These are phyloP conservation scores for Chamaecrista fasciculata DNA, from an alignment of 306 rosid species.

Conservation along the genomic window DNA sequence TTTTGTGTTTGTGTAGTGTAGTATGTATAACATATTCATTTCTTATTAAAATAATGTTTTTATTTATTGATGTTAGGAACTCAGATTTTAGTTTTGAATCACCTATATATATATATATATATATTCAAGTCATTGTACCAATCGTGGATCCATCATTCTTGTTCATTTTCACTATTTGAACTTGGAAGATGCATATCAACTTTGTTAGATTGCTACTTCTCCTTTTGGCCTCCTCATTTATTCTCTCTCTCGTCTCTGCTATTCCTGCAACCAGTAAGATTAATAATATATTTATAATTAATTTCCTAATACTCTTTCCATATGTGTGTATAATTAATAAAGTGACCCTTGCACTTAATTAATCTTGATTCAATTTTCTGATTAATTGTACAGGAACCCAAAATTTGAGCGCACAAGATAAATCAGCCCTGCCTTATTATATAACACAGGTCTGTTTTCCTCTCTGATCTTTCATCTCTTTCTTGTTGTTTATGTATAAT, in stretches of 20 bases:
- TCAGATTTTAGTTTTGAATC: too few species aligned
- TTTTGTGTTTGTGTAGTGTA: constrained; percentile 5
- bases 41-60: too few species aligned
- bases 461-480: background rate
- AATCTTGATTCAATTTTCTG: too few species aligned
- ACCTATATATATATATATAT: too few species aligned
- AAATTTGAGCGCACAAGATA: constrained; percentile 13
- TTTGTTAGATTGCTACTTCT: constrained; percentile 16
- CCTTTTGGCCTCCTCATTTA: constrained; percentile 29
- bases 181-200: constrained; percentile 10
- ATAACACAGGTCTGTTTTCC: constrained; percentile 21
- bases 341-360: too few species aligned
- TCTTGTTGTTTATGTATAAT: background rate
- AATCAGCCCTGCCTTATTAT: constrained; percentile 20
- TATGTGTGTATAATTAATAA: background rate
- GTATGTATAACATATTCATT: background rate
- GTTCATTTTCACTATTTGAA: constrained; percentile 4
- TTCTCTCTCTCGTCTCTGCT: constrained; percentile 34
- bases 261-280: constrained; percentile 38
- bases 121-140: too few species aligned
- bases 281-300: background rate
- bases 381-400: constrained; percentile 35
- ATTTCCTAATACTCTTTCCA: background rate
- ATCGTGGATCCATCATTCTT: constrained; percentile 6
- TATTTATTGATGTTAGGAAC: too few species aligned